Conservation (phyloP, 768 basidiomycete species). For the Collybia nuda region DNA sequence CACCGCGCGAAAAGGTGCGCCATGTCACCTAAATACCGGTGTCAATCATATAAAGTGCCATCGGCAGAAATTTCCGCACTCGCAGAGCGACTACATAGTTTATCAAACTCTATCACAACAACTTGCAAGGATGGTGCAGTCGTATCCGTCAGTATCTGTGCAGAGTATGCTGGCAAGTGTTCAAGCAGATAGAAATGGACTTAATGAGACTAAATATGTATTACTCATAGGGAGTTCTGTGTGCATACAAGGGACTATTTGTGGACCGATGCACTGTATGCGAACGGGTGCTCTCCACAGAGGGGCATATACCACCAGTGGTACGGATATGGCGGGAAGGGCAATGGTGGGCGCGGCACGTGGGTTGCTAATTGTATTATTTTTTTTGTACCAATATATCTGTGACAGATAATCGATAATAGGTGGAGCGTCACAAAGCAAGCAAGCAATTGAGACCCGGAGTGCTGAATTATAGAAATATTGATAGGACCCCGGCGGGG, state of each 20-base stretch:
- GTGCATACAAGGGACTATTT: slow-evolving; percentile 62
- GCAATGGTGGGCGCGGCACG: slow-evolving; percentile 54
- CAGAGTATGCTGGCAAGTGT: slow-evolving; percentile 49
- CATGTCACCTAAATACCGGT: background rate
- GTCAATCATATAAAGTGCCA: background rate
- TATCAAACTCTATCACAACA: slow-evolving; percentile 70
- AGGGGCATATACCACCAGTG: slow-evolving; percentile 74
- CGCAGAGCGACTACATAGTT: slow-evolving; percentile 64
- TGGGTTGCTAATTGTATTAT: slow-evolving; percentile 30
- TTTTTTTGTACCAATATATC: background rate
- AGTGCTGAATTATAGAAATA: background rate
- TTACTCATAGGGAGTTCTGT: slow-evolving; percentile 44
- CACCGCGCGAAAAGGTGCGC: slow-evolving; percentile 68
- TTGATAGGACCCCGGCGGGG: too few species aligned
- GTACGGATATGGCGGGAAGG: slow-evolving; percentile 53
- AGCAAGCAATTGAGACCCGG: background rate
- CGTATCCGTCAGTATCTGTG: slow-evolving; percentile 51
- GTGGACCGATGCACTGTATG: slow-evolving; percentile 59
- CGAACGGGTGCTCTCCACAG: slow-evolving; percentile 62
- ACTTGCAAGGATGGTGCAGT: slow-evolving; percentile 57
- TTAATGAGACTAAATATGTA: background rate
- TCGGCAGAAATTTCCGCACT: slow-evolving; percentile 64
- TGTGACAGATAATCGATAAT: background rate
- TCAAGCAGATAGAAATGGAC: background rate
- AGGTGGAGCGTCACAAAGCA: background rate